Evolutionary conservation across 257 asterid genomes (phyloP), one percentile per base, ranked within the genome.

Genomic region (Solanum appendiculatum): DNA sequence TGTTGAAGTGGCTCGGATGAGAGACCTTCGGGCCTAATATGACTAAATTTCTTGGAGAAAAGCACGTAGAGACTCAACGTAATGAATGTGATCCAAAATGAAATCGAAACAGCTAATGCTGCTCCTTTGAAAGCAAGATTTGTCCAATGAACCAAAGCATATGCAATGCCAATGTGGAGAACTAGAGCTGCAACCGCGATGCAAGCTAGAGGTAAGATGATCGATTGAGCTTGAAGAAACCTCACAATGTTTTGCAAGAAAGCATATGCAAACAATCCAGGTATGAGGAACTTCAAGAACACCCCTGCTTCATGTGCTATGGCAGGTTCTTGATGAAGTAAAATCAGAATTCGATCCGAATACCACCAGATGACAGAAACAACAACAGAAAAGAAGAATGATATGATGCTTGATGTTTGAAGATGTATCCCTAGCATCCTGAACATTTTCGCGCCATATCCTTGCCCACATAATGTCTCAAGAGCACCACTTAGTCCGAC

Each of bases 381-480:
- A 1, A 85, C 46, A 5, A 91, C 4, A 11, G 91, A 42, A 87
- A 90, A 93, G 46, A 85, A 37, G 85, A 89, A 4, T 1, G 98
- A 90, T 72, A 94, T 88, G 68, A 94, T 82, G 94, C 94, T 93
- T 20, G 98, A 93, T 10, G 98, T 91, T 23, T 96, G 98, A 72
- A 72, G 94, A 82, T 96, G 92, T 27, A 96, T 84, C 5, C 99
- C 99, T 18, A 95, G 3, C 91, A 87, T 88, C 31, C 93, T 70
- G 40, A 95, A 93, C 88, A 87, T 46, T 84, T 89, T 92, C 12
- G 98, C 98, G 9, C 99, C 98, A 8, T 87, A 95, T 86, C 96
- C 96, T 92, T 96, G 98, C 13, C 99, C 98, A 9, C 99, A 96
- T 69, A 96, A 86, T 29, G 98, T 96, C 92, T 96, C 99, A 3